Conservation (phyloP, 1,139 yeast species). For the Yamadazyma jaroonii region DNA sequence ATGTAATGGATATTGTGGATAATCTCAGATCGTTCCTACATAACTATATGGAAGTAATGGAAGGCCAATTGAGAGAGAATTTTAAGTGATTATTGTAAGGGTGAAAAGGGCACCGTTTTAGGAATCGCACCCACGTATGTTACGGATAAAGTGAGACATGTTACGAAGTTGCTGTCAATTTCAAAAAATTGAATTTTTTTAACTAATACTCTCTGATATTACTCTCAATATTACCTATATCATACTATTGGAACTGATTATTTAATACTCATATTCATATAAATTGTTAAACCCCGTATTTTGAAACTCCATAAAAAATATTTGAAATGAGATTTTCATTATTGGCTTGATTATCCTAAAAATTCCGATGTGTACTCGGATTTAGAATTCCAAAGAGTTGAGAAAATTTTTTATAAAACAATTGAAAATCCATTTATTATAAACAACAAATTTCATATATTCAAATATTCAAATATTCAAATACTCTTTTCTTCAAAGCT, state of each 20-base stretch:
- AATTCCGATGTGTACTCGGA: slow-evolving; percentile 6
- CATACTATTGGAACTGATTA: too few relatives aligned
- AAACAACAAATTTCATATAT: background rate
- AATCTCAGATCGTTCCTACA: too few relatives aligned
- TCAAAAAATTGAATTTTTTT: too few relatives aligned
- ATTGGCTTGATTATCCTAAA: slow-evolving; percentile 7
- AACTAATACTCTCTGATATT: too few relatives aligned
- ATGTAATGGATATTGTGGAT: too few relatives aligned
- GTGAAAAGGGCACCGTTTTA: too few relatives aligned
- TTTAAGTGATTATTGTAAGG: too few relatives aligned
- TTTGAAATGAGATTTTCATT: slow-evolving; percentile 4
- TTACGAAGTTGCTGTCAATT: too few relatives aligned
- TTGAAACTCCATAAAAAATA: background rate
- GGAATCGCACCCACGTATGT: background rate
- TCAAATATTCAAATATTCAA: slow-evolving; percentile 1
- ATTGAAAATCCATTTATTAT: background rate
- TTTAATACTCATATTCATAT: too few relatives aligned
- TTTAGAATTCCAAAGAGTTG: slow-evolving; percentile 5
- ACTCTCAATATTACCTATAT: too few relatives aligned
- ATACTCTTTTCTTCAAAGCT: background rate
- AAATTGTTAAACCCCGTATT: background rate
- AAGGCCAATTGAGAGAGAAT: too few relatives aligned
- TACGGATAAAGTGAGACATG: slow-evolving; percentile 1
- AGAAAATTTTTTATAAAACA: slow-evolving; percentile 4
- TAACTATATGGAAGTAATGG: too few relatives aligned